Conservation (phyloP, 1,139 yeast genomes). For the Schwanniomyces etchellsii region DNA sequence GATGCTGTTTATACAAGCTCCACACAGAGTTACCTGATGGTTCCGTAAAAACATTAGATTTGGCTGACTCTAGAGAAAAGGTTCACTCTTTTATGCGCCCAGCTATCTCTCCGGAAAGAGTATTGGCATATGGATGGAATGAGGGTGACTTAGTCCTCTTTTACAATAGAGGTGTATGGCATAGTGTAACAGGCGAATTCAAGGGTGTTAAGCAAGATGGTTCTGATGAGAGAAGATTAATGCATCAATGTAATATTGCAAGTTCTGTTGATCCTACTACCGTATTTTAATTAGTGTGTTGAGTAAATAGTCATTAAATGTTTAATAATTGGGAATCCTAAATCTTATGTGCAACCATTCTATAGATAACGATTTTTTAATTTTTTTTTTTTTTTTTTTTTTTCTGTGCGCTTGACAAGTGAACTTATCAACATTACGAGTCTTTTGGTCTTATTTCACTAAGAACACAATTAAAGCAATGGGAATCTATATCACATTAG, state of each 20-base stretch:
- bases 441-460: too few species aligned
- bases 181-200: constrained; percentile 85
- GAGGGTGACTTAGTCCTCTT: constrained; percentile 81
- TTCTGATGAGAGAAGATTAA: constrained; percentile 68
- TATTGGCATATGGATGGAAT: constrained; percentile 78
- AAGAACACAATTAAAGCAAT: constrained; percentile 23
- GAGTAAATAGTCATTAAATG: background rate
- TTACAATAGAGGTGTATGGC: constrained; percentile 86
- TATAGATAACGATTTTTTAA: too few species aligned
- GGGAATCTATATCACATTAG: constrained; percentile 55
- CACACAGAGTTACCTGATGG: constrained; percentile 55
- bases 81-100: constrained; percentile 76
- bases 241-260: constrained; percentile 93
- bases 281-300: constrained; percentile 6
- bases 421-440: too few species aligned
- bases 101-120: constrained; percentile 66
- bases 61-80: constrained; percentile 66
- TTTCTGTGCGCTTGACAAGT: too few species aligned
- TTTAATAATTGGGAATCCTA: background rate
- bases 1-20: constrained; percentile 72
- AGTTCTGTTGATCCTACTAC: constrained; percentile 62
- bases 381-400: too few species aligned
- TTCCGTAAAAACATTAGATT: constrained; percentile 39
- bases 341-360: background rate
- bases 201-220: constrained; percentile 39